These are phyloP conservation scores for Microbotryum lychnidis-dioicae DNA, from an alignment of 1,284 basidiomycete genomes.

Conservation along the genomic window DNA sequence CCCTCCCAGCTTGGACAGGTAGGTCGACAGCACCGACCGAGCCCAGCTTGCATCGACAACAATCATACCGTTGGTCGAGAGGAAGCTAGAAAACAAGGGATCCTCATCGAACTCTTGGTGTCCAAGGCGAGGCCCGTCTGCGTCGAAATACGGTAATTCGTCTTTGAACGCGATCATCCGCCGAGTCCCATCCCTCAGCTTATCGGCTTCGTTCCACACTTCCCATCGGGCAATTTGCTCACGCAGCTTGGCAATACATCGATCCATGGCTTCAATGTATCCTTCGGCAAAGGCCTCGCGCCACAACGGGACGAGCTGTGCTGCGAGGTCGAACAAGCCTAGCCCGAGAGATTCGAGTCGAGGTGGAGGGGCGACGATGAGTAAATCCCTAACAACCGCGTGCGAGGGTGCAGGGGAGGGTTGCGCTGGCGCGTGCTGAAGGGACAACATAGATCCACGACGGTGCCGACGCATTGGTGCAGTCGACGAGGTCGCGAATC, in stretches of 20 bases:
- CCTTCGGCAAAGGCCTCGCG: slow-evolving; percentile 7
- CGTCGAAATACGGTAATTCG: not conserved
- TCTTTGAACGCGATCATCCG: slow-evolving; percentile 16
- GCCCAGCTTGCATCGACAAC: not conserved
- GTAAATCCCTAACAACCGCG: slow-evolving; percentile 15
- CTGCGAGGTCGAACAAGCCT: slow-evolving; percentile 14
- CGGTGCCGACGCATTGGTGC: not conserved
- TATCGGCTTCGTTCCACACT: slow-evolving; percentile 14
- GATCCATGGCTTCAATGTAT: slow-evolving; percentile 6
- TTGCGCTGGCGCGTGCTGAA: no score
- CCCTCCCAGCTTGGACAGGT: not conserved
- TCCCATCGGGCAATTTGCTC: slow-evolving; percentile 17
- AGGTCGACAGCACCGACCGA: not conserved
- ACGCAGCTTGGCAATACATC: slow-evolving; percentile 4
- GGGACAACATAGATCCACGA: not conserved
- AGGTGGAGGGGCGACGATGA: slow-evolving; percentile 17
- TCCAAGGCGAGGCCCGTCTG: not conserved
- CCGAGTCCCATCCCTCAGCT: slow-evolving; percentile 9
- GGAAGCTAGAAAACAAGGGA: not conserved
- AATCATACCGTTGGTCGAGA: not conserved
- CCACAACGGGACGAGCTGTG: slow-evolving; percentile 4
- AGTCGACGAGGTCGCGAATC: not conserved
- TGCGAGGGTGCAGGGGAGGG: not conserved
- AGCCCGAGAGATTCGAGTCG: slow-evolving; percentile 7
- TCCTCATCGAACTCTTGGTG: not conserved